A percentile compares a stretch with the other conserved stretches of the same genome.
These are phyloP conservation scores for Pseudogymnoascus sp. DNA, from an alignment of 2,329 filamentous ascomycete genomes.

Conservation along the genomic window DNA sequence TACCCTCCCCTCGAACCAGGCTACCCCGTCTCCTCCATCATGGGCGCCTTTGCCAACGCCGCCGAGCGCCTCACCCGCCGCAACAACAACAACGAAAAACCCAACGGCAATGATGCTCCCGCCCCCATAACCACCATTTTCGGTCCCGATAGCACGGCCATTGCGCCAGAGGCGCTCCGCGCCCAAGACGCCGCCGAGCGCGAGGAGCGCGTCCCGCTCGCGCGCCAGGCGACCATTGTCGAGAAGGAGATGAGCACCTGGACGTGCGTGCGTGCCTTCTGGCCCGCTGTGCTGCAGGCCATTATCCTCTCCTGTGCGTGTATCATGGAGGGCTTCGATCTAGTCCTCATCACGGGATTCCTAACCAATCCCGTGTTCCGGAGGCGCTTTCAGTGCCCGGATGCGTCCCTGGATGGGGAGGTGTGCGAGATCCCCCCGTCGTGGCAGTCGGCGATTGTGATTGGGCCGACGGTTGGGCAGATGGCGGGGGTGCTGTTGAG, in stretches of 20 bases:
- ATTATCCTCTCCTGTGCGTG: conserved; percentile 4
- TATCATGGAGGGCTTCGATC: conserved; percentile 7
- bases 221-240: background rate
- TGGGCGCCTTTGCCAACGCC: background rate
- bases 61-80: background rate
- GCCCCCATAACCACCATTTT: background rate
- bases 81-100: background rate
- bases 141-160: background rate
- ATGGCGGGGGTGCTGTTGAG: conserved; percentile 38
- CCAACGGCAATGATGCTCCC: background rate
- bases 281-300: background rate
- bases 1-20: background rate
- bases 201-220: conserved; percentile 4
- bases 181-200: background rate
- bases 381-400: background rate
- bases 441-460: conserved; percentile 23
- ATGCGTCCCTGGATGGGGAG: background rate
- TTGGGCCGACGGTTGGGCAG: conserved; percentile 19
- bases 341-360: background rate
- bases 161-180: background rate
- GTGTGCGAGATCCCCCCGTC: conserved; percentile 15
- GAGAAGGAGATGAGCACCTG: conserved; percentile 6
- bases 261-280: background rate
- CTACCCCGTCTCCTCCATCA: background rate
- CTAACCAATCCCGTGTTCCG: conserved; percentile 2